Conservation (phyloP, 1,139 yeast genomes). For the Geotrichum histeridarum region DNA sequence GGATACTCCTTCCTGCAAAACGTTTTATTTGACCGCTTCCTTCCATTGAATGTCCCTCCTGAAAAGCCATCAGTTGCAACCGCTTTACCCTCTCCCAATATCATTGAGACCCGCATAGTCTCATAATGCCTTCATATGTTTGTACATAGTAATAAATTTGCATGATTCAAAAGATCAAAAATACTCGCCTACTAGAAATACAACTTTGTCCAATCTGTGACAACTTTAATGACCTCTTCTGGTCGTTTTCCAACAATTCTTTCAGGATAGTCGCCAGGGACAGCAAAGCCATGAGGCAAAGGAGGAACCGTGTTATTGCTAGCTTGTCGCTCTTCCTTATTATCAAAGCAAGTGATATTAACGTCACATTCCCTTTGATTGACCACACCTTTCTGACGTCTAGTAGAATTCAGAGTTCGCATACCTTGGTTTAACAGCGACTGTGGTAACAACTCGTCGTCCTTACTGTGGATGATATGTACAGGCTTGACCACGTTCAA, state of each 20-base stretch:
- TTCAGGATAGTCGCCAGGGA: conserved; percentile 40
- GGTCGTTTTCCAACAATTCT: conserved; percentile 35
- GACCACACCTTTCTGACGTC: conserved; percentile 12
- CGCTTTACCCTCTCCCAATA: conserved; percentile 12
- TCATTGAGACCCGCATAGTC: conserved; percentile 7
- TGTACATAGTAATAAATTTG: not conserved
- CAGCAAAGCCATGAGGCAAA: conserved; percentile 42
- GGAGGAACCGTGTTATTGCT: conserved; percentile 21
- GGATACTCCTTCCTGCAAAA: conserved; percentile 71
- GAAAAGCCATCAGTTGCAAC: conserved; percentile 6
- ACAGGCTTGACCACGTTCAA: conserved; percentile 34
- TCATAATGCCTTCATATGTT: not conserved
- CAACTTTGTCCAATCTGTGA: conserved; percentile 26
- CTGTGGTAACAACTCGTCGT: conserved; percentile 34
- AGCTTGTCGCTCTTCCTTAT: conserved; percentile 17
- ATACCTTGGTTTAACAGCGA: conserved; percentile 26
- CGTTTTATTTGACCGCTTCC: conserved; percentile 57
- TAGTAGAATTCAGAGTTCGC: conserved; percentile 24
- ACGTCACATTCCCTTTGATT: conserved; percentile 23
- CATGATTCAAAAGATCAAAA: too few relatives aligned
- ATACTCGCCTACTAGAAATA: not conserved
- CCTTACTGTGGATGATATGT: conserved; percentile 33
- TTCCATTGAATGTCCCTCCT: conserved; percentile 43
- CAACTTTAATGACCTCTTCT: conserved; percentile 26
- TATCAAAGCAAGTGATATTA: conserved; percentile 25